Evolutionary conservation across 2,329 filamentous ascomycete genomes (phyloP).

Genomic region (Clarireedia monteithiana): DNA sequence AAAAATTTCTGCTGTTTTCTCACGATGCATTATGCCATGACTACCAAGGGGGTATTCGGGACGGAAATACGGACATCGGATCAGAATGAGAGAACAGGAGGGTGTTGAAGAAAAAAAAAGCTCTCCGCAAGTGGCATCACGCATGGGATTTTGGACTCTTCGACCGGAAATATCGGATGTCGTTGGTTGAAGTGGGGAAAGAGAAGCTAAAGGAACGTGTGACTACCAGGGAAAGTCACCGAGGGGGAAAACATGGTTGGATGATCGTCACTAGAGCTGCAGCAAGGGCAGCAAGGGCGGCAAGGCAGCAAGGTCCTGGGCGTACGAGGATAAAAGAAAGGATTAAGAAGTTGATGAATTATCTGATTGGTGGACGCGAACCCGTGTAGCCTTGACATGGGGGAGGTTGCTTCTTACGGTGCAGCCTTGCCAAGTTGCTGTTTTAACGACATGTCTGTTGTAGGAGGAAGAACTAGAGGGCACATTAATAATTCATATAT

Average conservation of each 20-base stretch:
- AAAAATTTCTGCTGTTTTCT: background rate
- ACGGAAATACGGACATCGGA: background rate
- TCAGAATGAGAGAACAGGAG: background rate
- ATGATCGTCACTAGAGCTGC: background rate
- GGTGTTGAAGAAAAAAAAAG: background rate
- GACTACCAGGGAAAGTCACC: background rate
- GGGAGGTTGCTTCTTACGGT: background rate
- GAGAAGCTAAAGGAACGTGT: background rate
- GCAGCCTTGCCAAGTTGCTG: background rate
- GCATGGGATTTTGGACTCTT: too few relatives aligned
- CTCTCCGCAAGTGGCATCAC: too few relatives aligned
- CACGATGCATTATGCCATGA: too few relatives aligned
- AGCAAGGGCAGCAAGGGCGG: background rate
- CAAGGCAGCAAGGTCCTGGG: background rate
- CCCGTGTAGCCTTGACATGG: background rate
- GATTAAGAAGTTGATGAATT: too few relatives aligned
- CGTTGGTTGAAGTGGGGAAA: background rate
- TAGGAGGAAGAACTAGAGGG: too few relatives aligned
- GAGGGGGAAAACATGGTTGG: background rate
- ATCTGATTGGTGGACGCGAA: background rate
- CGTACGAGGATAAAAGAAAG: too few relatives aligned
- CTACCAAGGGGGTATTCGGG: background rate
- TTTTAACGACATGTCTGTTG: background rate
- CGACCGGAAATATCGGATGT: slow-evolving; percentile 3
- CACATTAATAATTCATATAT: too few relatives aligned